A percentile compares a stretch with the other conserved stretches of the same genome.
These are phyloP conservation scores for Trichosporon coremiiforme DNA, from an alignment of 1,284 basidiomycete species.

Conservation along the genomic window DNA sequence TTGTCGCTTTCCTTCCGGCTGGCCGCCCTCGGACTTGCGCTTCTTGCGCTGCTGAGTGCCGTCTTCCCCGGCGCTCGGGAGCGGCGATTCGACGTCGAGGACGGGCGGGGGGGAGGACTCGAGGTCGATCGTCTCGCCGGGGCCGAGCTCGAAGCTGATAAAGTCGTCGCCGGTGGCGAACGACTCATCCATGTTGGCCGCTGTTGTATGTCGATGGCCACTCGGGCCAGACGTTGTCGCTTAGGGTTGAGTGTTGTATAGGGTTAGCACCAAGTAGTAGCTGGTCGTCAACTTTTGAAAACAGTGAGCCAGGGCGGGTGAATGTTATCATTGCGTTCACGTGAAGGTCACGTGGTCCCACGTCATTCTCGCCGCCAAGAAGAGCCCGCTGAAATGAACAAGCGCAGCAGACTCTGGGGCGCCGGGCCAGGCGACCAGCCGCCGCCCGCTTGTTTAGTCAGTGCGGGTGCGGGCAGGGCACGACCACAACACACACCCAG, in stretches of 20 bases:
- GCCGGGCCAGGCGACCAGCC: slow-evolving; percentile 3
- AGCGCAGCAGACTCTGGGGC: slow-evolving; percentile 1
- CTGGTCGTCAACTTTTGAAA: slow-evolving; percentile 3
- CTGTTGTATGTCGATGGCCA: not conserved
- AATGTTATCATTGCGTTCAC: not conserved
- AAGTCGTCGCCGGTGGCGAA: slow-evolving; percentile 30
- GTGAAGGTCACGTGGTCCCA: slow-evolving; percentile 12
- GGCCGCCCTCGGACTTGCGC: slow-evolving; percentile 8
- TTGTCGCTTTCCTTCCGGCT: slow-evolving; percentile 14
- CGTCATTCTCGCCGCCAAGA: not conserved
- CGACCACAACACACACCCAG: not conserved
- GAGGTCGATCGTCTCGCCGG: not conserved
- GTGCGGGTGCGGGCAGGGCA: slow-evolving; percentile 5
- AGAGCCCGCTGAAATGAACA: no score
- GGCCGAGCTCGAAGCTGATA: slow-evolving; percentile 25
- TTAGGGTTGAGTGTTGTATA: not conserved
- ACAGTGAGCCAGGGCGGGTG: not conserved
- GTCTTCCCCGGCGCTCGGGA: not conserved
- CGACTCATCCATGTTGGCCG: slow-evolving; percentile 18
- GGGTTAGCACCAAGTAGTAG: not conserved
- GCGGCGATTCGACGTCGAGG: not conserved
- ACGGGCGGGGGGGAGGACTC: not conserved
- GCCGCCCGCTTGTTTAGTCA: slow-evolving; percentile 11
- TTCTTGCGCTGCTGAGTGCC: not conserved
- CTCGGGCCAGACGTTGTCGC: slow-evolving; percentile 16